Evolutionary conservation across 2,329 filamentous ascomycete species (phyloP).

Genomic region (Nemania serpens): DNA sequence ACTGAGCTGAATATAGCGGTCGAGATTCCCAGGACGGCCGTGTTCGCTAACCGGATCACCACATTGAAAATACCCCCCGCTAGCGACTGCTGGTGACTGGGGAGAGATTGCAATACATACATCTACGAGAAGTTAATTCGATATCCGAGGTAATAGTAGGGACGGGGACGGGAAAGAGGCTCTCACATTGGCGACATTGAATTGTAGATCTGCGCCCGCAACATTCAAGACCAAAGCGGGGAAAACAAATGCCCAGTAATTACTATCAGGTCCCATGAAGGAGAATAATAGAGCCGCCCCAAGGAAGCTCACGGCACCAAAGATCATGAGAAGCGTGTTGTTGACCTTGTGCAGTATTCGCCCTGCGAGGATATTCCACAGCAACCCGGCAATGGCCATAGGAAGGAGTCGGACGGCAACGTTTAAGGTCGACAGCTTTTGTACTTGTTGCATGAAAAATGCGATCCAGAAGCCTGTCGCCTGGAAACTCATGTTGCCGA

Average conservation of each 20-base stretch:
- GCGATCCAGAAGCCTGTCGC: conserved; percentile 66
- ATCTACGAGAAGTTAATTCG: conserved; percentile 50
- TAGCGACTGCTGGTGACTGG: conserved; percentile 65
- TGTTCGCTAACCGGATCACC: conserved; percentile 62
- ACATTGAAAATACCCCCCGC: conserved; percentile 73
- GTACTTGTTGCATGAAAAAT: conserved; percentile 66
- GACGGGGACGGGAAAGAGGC: background rate
- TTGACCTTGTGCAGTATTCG: conserved; percentile 65
- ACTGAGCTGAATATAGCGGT: conserved; percentile 64
- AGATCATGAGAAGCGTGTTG: conserved; percentile 64
- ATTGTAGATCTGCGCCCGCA: conserved; percentile 70
- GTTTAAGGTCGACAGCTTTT: conserved; percentile 56
- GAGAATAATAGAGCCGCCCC: conserved; percentile 56
- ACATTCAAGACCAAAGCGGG: conserved; percentile 64
- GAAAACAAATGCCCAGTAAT: conserved; percentile 70
- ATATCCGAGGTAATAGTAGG: background rate
- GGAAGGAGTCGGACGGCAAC: conserved; percentile 69
- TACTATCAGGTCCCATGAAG: conserved; percentile 57
- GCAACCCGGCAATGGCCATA: conserved; percentile 65
- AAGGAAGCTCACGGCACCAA: conserved; percentile 48
- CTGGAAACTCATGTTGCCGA: conserved; percentile 68
- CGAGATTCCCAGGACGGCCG: conserved; percentile 64
- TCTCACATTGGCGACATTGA: conserved; percentile 69
- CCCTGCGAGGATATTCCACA: conserved; percentile 67
- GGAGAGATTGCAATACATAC: conserved; percentile 71